These are phyloP conservation scores for Neurospora intermedia DNA, from an alignment of 495 filamentous ascomycete genomes.

Conservation along the genomic window DNA sequence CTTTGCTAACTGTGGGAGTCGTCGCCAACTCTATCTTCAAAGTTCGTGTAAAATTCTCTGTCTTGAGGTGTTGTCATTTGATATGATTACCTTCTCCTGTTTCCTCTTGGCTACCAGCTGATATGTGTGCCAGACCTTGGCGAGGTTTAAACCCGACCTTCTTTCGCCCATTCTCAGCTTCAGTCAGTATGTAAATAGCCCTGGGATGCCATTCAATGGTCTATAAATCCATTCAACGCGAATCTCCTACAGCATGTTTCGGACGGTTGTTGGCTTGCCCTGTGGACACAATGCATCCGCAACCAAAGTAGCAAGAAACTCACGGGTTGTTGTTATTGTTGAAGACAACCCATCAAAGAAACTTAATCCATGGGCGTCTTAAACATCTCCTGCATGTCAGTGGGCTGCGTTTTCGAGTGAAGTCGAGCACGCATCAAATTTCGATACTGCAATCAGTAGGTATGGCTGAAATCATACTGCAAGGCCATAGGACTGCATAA, in stretches of 20 bases:
- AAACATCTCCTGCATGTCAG: neutral
- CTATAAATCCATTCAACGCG: neutral
- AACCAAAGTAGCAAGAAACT: neutral
- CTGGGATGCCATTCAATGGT: neutral
- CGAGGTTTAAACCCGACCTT: neutral
- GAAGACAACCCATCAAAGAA: neutral
- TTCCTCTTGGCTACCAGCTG: too few relatives aligned
- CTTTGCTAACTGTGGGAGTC: neutral
- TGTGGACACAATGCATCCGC: neutral
- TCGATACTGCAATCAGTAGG: neutral
- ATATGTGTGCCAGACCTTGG: neutral
- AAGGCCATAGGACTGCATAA: neutral
- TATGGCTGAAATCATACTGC: neutral
- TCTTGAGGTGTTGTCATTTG: too few relatives aligned
- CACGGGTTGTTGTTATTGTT: neutral
- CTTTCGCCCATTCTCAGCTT: neutral
- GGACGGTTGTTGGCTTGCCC: neutral
- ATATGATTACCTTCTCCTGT: too few relatives aligned
- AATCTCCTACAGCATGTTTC: neutral
- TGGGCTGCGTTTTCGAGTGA: neutral
- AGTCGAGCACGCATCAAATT: neutral
- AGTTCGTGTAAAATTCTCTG: too few relatives aligned
- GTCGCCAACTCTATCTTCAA: neutral
- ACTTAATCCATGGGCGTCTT: neutral
- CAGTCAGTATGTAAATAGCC: neutral